Base-by-base conservation (phyloP, 2,329 filamentous ascomycete genomes). In the Aureobasidium namibiae region DNA sequence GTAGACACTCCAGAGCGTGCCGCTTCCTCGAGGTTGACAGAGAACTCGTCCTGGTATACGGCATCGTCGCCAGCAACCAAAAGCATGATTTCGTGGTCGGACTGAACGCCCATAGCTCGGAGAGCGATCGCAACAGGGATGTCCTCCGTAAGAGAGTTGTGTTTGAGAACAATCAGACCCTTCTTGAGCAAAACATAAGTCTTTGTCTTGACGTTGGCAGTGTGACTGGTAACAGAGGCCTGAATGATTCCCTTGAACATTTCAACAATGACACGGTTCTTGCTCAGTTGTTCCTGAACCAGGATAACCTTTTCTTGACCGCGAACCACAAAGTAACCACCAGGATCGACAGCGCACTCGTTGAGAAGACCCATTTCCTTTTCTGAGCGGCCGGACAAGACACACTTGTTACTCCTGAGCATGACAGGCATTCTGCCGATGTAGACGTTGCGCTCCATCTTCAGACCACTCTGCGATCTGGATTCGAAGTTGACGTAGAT, bases 241-340 rank as follows among this genome's bases (percentile, higher is more conserved):
- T 92, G 90, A 60, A 97, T 92, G 64, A 95, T 86, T 61, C 89
- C 89, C 74, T 96, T 97, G 76, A 95, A 95, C 59, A 90, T 87
- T 74, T 99, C 95, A 16, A 99, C 92, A 71, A 99, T 96, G 68
- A 99, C 89, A 77, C 94, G 86, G 74, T 99, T 99, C 82, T 99
- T 99, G 81, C 94, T 99, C 70, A 99, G 78, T 75, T 99, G 94
- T 71, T 99, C 95, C 73, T 99, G 94, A 14, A 99, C 95, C 44
- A 99, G 78, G 69, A 99, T 99, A 66, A 99, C 94, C 78, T 99
- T 99, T 73, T 99, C 94, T 21, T 95, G 96, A 48, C 94, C 94
- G 67, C 92, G 90, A 65, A 97, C 91, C 68, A 99, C 94, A 69
- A 99, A 99, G 73, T 99, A 99, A 56, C 94, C 94, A 63, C 94